Conservation (phyloP, 140 eudicot genomes). For the Stevia rebaudiana region DNA sequence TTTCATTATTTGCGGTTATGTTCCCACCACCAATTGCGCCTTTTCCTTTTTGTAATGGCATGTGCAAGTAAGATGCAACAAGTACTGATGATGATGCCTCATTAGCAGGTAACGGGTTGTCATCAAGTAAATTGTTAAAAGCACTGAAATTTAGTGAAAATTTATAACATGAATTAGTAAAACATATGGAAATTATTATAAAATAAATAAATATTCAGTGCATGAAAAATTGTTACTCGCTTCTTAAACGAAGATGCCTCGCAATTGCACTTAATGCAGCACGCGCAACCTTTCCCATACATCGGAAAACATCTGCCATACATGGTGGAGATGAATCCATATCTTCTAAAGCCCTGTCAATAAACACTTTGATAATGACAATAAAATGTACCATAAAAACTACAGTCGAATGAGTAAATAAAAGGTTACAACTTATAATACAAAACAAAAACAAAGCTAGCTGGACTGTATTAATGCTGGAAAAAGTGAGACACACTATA, state of each 20-base stretch:
- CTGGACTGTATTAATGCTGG: not conserved
- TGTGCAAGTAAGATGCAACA: slow-evolving; percentile 61
- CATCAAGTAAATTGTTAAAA: slow-evolving; percentile 87
- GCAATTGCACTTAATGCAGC: slow-evolving; percentile 80
- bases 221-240: slow-evolving; percentile 55
- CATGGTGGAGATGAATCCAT: slow-evolving; percentile 87
- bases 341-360: slow-evolving; percentile 80
- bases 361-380: slow-evolving; percentile 17
- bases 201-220: slow-evolving; percentile 1
- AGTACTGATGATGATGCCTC: slow-evolving; percentile 90
- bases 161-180: slow-evolving; percentile 20
- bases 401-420: not conserved
- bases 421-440: not conserved
- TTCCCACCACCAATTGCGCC: slow-evolving; percentile 66
- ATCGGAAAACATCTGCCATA: slow-evolving; percentile 83
- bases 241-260: slow-evolving; percentile 87
- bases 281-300: slow-evolving; percentile 98
- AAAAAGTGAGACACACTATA: not conserved
- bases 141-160: slow-evolving; percentile 45
- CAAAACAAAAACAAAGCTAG: not conserved
- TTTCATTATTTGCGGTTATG: slow-evolving; percentile 53
- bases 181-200: not conserved
- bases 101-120: slow-evolving; percentile 73
- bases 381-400: not conserved
- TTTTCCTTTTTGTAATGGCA: slow-evolving; percentile 56